Evolutionary conservation across 2,329 filamentous ascomycete genomes (phyloP).

Genomic region (Cladosporium sp.): DNA sequence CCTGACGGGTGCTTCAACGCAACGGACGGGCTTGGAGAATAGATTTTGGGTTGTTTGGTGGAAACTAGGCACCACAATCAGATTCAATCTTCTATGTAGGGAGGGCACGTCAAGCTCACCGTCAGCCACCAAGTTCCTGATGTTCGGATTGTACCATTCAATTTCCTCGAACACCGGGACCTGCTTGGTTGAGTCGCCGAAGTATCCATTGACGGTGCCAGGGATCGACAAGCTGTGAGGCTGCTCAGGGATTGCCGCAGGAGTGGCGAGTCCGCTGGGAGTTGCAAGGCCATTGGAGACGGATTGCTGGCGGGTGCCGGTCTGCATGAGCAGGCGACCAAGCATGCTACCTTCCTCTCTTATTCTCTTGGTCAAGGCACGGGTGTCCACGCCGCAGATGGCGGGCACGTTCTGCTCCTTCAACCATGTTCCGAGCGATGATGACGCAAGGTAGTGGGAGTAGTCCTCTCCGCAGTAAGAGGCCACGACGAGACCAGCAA

Average conservation of each 20-base stretch:
- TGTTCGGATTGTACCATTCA: constrained; percentile 89
- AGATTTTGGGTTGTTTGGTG: constrained; percentile 78
- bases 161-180: constrained; percentile 63
- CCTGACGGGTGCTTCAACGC: constrained; percentile 84
- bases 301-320: constrained; percentile 35
- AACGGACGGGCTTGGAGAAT: constrained; percentile 66
- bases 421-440: constrained; percentile 88
- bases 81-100: background rate
- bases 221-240: constrained; percentile 30
- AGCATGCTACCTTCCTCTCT: constrained; percentile 94
- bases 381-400: constrained; percentile 91
- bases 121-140: constrained; percentile 87
- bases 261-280: constrained; percentile 24
- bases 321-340: constrained; percentile 78
- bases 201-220: constrained; percentile 32
- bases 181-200: constrained; percentile 27
- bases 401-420: constrained; percentile 93
- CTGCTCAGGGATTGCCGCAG: constrained; percentile 27
- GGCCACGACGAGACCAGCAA: constrained; percentile 84
- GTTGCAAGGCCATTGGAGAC: constrained; percentile 31
- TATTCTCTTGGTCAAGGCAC: constrained; percentile 90
- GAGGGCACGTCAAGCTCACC: constrained; percentile 56
- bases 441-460: constrained; percentile 87
- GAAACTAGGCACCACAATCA: constrained; percentile 62
- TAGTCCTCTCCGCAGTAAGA: constrained; percentile 93